Evolutionary conservation across 345 rosid species (phyloP), one percentile per base, ranked within the genome.

Genomic region (Raphanus raphanistrum): DNA sequence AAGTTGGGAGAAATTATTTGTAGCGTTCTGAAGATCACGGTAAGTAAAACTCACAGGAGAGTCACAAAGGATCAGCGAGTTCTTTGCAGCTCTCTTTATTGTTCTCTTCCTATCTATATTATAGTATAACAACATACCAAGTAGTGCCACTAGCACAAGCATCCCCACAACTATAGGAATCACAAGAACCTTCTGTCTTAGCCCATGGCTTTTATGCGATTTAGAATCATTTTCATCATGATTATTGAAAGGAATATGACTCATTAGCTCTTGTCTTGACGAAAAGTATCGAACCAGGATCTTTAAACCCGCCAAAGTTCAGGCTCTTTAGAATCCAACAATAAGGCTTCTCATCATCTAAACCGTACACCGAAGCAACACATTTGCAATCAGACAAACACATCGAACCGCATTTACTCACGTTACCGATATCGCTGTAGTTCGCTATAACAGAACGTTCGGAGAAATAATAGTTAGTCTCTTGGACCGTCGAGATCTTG

Each of bases 271-370:
- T 76, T 45, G 84, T 85, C 77, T 90, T 94, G 55, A 90, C 87
- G 32, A 94, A 92, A 75, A 94, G 82, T 61, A 93, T 90, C 16
- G 97, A 85, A 9, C 97, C 84, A 12, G 95, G 77, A 72, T 94
- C 97, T 82, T 83, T 85, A 58, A 86, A 92, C 29, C 97, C 97
- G 1, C 98, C 97, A 69, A 89, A 88, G 38, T 92, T 89, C 36
- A 94, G 72, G 71, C 85, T 86, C 82, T 82, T 87, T 63, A 90
- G 72, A 52, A 90, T 80, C 97, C 98, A 94, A 71, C 98, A 94
- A 25, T 92, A 94, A 72, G 98, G 92, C 36, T 84, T 88, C 80
- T 92, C 98, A 3, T 89, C 96, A 16, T 94, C 90, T 57, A 94
- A 85, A 21, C 97, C 98, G 13, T 88, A 92, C 66, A 94, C 92